Base-by-base conservation (phyloP, 768 basidiomycete genomes). In the Phanerodontia chrysosporium region DNA sequence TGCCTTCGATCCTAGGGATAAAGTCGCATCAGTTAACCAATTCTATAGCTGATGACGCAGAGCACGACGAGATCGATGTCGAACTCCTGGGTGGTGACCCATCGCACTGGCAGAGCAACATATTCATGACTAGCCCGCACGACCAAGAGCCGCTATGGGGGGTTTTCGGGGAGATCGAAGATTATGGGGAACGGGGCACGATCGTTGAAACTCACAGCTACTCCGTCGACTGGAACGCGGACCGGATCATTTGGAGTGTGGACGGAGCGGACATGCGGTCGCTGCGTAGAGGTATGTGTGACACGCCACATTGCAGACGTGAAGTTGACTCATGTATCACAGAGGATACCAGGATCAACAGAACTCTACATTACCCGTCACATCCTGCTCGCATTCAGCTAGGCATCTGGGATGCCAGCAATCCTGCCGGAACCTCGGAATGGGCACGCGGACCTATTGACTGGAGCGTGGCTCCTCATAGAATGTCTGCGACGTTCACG, bases 341-440 rank as follows among this genome's bases (percentile, higher is more conserved):
- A 30, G 75, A 59, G 24, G 58, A 76, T 16, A 74, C 76, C 39
- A 63, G 46, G 16, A 71, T 70, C 48, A 69, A 76, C 51, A 74
- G 74, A 16, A 62, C 61, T 9, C 45, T 62, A 18, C 76, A 74
- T 57, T 79, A 70, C 60, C 77, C 78, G 9, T 64, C 71, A 2
- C 73, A 75, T 52, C 64, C 70, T 7, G 57, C 69, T 27, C 75
- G 77, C 8, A 51, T 78, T 0, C 77, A 78, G 56, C 64, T 79
- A 8, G 78, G 78, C 2, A 78, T 80, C 57, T 80, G 78, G 77
- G 78, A 79, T 58, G 76, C 76, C 5, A 78, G 76, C 51, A 67
- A 65, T 18, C 74, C 75, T 3, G 63, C 62, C 9, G 77, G 78
- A 1, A 80, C 78, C 5, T 67, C 75, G 7, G 69, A 68, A 49